Base-by-base conservation (phyloP, 805 yeast species). In the Metschnikowia continentalis region DNA sequence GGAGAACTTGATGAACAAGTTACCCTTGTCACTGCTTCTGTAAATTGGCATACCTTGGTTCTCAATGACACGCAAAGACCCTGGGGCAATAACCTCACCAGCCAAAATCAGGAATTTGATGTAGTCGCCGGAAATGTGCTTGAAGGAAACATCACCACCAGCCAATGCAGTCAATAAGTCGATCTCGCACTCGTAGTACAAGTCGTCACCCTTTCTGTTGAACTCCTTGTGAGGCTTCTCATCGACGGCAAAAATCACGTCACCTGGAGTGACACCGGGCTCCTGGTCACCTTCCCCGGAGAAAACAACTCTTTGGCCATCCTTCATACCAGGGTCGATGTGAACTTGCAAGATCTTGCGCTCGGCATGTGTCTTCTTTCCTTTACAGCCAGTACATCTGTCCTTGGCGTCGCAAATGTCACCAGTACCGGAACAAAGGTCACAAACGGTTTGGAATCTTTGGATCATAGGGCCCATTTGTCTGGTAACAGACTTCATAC, bases 401-500 rank as follows among this genome's bases (percentile, higher is more conserved):
- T 90, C 96, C 75, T 86, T 86, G 48, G 91, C 79, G 68, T 86
- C 83, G 66, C 90, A 81, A 57, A 86, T 86, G 70, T 87, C 92
- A 69, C 99, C 99, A 53, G 86, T 78, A 67, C 98, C 99, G 59
- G 82, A 74, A 83, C 99, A 94, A 53, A 73, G 84, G 61, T 88
- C 92, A 86, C 99, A 94, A 49, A 83, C 84, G 42, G 95, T 83
- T 77, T 94, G 98, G 83, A 88, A 88, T 79, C 97, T 88, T 78
- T 94, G 99, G 65, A 94, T 88, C 91, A 94, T 90, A 59, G 96
- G 97, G 62, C 99, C 99, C 97, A 94, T 91, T 75, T 94, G 98
- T 77, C 96, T 88, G 48, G 97, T 89, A 59, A 90, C 86, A 59
- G 92, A 86, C 72, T 82, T 88, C 70, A 86, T 74, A 81, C 99